Percentiles rank a stretch among this genome's conserved stretches.
These are phyloP conservation scores for Crithidia sp. DNA, from an alignment of 208 protist species.

Conservation along the genomic window DNA sequence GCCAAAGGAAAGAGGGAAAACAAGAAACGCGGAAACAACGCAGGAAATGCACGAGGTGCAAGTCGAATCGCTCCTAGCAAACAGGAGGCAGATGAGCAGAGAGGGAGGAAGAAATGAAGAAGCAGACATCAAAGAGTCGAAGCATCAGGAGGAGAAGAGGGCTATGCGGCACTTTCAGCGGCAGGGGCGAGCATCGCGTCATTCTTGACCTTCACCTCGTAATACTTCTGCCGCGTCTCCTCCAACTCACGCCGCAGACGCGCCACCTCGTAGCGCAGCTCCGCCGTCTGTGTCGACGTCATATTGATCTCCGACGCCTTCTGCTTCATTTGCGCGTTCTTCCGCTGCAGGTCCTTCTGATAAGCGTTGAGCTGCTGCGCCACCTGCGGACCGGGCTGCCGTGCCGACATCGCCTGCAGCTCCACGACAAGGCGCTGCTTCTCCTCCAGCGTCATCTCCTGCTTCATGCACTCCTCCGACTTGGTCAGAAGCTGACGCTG, in stretches of 20 bases:
- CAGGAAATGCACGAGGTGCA: not conserved
- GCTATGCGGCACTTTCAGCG: not conserved
- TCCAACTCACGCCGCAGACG: conserved; percentile 92
- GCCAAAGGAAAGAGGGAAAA: not conserved
- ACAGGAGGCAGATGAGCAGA: conserved; percentile 2
- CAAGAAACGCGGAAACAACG: not conserved
- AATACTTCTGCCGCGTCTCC: conserved; percentile 94
- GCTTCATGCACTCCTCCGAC: conserved; percentile 97
- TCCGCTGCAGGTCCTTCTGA: conserved; percentile 93
- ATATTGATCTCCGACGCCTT: conserved; percentile 92
- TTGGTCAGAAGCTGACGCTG: conserved; percentile 97
- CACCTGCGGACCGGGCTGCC: conserved; percentile 95
- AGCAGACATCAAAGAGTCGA: conserved; percentile 11
- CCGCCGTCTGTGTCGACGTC: conserved; percentile 77
- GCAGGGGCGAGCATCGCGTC: conserved; percentile 21
- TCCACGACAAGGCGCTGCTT: conserved; percentile 96
- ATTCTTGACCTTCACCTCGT: conserved; percentile 92
- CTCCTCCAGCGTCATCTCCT: conserved; percentile 95
- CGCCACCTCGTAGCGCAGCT: conserved; percentile 96
- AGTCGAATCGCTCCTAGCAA: not conserved
- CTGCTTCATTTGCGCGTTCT: conserved; percentile 94
- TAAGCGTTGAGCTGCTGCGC: conserved; percentile 94
- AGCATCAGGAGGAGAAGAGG: not conserved
- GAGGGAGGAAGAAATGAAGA: conserved; percentile 9
- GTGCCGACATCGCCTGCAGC: conserved; percentile 94